These are phyloP conservation scores for Penicillium corylophilum DNA, from an alignment of 2,329 filamentous ascomycete species.

Conservation along the genomic window DNA sequence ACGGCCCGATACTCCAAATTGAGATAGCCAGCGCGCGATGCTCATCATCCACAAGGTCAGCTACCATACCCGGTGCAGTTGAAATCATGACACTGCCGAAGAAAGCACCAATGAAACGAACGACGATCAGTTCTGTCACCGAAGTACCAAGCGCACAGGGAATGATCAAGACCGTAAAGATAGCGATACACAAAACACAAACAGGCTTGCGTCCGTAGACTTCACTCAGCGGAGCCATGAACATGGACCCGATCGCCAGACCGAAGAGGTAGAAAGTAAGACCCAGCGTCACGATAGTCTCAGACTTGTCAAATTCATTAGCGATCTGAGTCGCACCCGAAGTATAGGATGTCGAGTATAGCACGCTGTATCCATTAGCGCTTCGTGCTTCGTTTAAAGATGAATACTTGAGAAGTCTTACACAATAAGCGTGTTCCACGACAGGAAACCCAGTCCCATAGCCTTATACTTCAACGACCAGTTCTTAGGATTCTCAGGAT, in stretches of 20 bases:
- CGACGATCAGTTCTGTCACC: constrained; percentile 65
- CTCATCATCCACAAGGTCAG: constrained; percentile 79
- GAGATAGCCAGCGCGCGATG: constrained; percentile 79
- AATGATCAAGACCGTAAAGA: constrained; percentile 68
- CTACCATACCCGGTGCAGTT: constrained; percentile 78
- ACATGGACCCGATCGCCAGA: constrained; percentile 67
- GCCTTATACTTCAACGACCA: constrained; percentile 64
- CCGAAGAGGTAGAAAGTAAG: constrained; percentile 77
- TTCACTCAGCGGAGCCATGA: constrained; percentile 67
- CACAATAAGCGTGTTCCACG: constrained; percentile 58
- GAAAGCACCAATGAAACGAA: constrained; percentile 71
- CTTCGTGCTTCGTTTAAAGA: too few relatives aligned
- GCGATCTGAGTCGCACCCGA: constrained; percentile 68
- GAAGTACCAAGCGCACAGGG: constrained; percentile 70
- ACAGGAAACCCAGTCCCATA: constrained; percentile 55
- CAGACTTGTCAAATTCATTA: constrained; percentile 60
- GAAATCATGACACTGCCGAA: constrained; percentile 78
- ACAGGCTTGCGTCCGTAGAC: constrained; percentile 54
- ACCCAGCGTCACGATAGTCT: constrained; percentile 68
- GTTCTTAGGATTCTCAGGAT: constrained; percentile 65
- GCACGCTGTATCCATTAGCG: constrained; percentile 45
- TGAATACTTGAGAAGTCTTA: constrained; percentile 28
- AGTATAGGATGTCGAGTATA: constrained; percentile 79
- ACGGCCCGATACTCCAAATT: constrained; percentile 77
- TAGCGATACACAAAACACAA: constrained; percentile 63